Evolutionary conservation across 2,329 filamentous ascomycete species (phyloP).

Genomic region (Beauveria brongniartii): DNA sequence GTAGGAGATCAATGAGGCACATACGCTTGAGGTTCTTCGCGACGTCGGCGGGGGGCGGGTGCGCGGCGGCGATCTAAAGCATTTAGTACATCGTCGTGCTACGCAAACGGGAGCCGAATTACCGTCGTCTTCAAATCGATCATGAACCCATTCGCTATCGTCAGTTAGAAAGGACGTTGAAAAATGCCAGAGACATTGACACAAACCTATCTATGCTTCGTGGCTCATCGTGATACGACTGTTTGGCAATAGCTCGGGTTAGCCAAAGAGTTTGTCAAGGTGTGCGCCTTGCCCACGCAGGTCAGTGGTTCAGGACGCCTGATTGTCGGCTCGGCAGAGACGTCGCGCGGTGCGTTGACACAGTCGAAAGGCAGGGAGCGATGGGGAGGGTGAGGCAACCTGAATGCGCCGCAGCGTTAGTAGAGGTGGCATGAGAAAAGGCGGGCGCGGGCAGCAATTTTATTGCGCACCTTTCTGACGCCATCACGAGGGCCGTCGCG

Average conservation of each 20-base stretch:
- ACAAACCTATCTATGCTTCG: conserved; percentile 64
- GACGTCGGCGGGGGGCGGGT: conserved; percentile 34
- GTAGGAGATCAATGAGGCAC: neutral
- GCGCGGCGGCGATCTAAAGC: conserved; percentile 30
- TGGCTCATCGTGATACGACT: conserved; percentile 55
- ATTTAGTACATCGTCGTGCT: conserved; percentile 17
- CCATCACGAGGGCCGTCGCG: conserved; percentile 65
- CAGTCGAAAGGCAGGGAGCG: conserved; percentile 19
- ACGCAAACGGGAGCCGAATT: conserved; percentile 17
- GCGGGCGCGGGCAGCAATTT: conserved; percentile 9
- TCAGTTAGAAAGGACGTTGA: neutral
- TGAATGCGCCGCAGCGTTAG: conserved; percentile 14
- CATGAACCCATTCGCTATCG: conserved; percentile 83
- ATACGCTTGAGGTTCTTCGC: conserved; percentile 35
- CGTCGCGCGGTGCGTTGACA: conserved; percentile 22
- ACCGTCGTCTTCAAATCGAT: conserved; percentile 74
- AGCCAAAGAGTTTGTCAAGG: conserved; percentile 30
- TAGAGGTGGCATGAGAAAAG: neutral
- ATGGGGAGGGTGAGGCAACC: conserved; percentile 28
- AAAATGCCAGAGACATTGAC: neutral
- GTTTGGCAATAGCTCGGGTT: conserved; percentile 33
- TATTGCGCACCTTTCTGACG: conserved; percentile 69
- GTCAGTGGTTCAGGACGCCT: conserved; percentile 6
- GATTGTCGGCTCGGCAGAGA: conserved; percentile 2
- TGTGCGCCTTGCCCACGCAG: conserved; percentile 22